Conservation (phyloP, 192 early-diverging fungal genomes). For the Jimgerdemannia flammicorona region DNA sequence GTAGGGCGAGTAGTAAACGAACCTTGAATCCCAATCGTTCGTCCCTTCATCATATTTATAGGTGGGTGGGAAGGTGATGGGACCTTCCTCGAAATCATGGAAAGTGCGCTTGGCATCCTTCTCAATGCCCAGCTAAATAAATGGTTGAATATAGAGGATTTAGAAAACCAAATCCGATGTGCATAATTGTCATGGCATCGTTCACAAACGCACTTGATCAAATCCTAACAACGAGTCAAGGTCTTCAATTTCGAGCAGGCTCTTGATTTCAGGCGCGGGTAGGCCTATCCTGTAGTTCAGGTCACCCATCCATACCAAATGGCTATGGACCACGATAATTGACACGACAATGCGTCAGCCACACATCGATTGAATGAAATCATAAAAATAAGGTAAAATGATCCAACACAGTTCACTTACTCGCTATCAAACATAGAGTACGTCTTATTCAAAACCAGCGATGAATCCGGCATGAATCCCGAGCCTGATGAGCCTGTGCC, state of each 20-base stretch:
- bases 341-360: neutral
- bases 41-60: slow-evolving; percentile 94
- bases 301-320: slow-evolving; percentile 91
- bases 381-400: too few species aligned
- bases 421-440: slow-evolving; percentile 65
- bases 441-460: slow-evolving; percentile 12
- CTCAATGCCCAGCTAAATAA: slow-evolving; percentile 56
- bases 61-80: slow-evolving; percentile 78
- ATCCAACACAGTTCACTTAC: slow-evolving; percentile 30
- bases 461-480: slow-evolving; percentile 5
- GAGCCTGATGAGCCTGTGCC: slow-evolving; percentile 27
- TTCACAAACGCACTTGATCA: slow-evolving; percentile 63
- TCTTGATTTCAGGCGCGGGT: slow-evolving; percentile 57
- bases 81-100: slow-evolving; percentile 79
- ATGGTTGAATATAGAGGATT: neutral
- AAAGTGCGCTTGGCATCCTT: slow-evolving; percentile 67
- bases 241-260: slow-evolving; percentile 48
- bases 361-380: too few species aligned
- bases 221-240: slow-evolving; percentile 62
- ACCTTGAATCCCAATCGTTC: slow-evolving; percentile 73
- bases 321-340: slow-evolving; percentile 29
- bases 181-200: too few species aligned
- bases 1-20: neutral
- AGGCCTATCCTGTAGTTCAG: slow-evolving; percentile 89
- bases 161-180: too few species aligned